A percentile compares a stretch with the other conserved stretches of the same genome.
Evolutionary conservation across 805 yeast species (phyloP).

Genomic region (Candida succiphila): DNA sequence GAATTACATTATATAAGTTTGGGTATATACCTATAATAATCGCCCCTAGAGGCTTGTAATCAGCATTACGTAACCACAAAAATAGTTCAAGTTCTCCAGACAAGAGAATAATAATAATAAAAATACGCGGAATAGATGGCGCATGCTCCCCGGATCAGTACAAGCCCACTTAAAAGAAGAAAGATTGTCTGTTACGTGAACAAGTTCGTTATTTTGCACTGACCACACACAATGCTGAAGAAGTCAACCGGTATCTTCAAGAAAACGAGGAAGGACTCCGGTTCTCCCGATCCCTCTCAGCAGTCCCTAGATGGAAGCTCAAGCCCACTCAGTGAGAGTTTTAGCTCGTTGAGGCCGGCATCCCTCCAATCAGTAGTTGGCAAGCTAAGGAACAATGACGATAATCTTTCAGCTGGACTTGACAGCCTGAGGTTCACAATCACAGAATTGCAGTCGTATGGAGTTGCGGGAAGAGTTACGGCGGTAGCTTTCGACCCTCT

Average conservation of each 20-base stretch:
- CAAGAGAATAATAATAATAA: no score
- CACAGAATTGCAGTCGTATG: conserved; percentile 32
- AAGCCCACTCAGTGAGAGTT: no score
- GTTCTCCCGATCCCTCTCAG: conserved; percentile 1
- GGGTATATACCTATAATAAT: neutral
- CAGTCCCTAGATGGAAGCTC: conserved; percentile 6
- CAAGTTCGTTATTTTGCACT: no score
- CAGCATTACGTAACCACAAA: no score
- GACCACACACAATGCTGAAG: conserved; percentile 13
- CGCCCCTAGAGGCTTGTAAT: no score
- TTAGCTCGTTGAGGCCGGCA: no score
- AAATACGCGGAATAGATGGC: no score
- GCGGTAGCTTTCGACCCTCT: conserved; percentile 79
- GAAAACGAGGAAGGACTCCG: conserved; percentile 5
- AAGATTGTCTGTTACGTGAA: no score
- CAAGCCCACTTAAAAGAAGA: no score
- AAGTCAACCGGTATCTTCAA: conserved; percentile 8
- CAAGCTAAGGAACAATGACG: conserved; percentile 2
- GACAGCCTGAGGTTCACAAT: conserved; percentile 17
- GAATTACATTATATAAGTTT: neutral
- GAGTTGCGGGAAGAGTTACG: conserved; percentile 54
- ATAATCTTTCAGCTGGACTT: conserved; percentile 21
- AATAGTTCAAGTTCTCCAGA: no score
- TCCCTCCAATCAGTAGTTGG: neutral
- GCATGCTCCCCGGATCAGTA: no score